Conservation (phyloP, 2,329 filamentous ascomycete species). For the Exophiala lecanii-corni region DNA sequence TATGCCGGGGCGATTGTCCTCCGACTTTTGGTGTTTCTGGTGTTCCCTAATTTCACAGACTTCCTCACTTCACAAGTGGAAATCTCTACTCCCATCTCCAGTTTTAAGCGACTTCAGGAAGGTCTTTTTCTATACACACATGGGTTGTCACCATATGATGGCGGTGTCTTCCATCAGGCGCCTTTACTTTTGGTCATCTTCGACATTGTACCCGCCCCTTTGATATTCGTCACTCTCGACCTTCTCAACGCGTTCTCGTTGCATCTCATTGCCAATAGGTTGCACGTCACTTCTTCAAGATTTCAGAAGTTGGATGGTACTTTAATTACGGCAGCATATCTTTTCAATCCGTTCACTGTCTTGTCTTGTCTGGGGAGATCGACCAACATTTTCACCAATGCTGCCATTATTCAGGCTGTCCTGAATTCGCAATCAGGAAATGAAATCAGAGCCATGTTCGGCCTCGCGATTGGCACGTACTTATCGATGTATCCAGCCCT, state of each 20-base stretch:
- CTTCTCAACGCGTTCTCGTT: slow-evolving; percentile 77
- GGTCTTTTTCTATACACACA: slow-evolving; percentile 93
- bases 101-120: slow-evolving; percentile 98
- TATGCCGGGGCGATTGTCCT: slow-evolving; percentile 73
- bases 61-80: slow-evolving; percentile 87
- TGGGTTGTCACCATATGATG: slow-evolving; percentile 95
- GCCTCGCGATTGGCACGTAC: slow-evolving; percentile 82
- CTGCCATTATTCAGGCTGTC: slow-evolving; percentile 79
- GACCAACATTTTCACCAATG: slow-evolving; percentile 82
- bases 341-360: slow-evolving; percentile 93
- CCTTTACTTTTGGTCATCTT: slow-evolving; percentile 89
- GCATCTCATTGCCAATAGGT: slow-evolving; percentile 59
- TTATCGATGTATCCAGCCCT: slow-evolving; percentile 87
- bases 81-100: slow-evolving; percentile 93
- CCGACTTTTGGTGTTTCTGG: slow-evolving; percentile 71
- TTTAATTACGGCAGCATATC: slow-evolving; percentile 55
- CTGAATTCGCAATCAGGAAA: slow-evolving; percentile 73
- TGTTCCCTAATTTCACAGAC: slow-evolving; percentile 78
- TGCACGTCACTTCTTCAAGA: slow-evolving; percentile 21
- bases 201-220: slow-evolving; percentile 76
- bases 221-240: slow-evolving; percentile 79
- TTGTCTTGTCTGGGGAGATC: slow-evolving; percentile 85
- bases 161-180: slow-evolving; percentile 78
- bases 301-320: slow-evolving; percentile 20
- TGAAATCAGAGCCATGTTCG: slow-evolving; percentile 71